Percentiles rank a stretch among this genome's conserved stretches.
Conservation (phyloP, 2,329 filamentous ascomycete genomes). For the Alternaria metachromatica region DNA sequence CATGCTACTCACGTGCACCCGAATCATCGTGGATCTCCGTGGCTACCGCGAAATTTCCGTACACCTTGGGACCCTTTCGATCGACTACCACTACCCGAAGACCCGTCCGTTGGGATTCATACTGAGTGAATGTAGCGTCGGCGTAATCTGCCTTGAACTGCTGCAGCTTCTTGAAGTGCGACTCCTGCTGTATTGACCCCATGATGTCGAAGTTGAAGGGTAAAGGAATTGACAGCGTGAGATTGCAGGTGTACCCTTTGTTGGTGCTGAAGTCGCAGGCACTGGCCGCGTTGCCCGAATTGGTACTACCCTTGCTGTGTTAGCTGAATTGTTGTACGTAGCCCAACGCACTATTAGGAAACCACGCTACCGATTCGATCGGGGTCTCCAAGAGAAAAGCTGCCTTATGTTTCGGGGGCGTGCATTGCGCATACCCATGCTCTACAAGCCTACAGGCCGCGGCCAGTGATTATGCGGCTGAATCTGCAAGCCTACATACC, state of each 20-base stretch:
- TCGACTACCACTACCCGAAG: slow-evolving; percentile 95
- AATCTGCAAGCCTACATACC: not conserved
- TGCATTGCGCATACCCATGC: not conserved
- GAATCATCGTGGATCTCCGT: slow-evolving; percentile 99
- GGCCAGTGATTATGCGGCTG: not conserved
- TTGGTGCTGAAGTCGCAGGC: slow-evolving; percentile 3
- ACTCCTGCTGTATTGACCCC: slow-evolving; percentile 47
- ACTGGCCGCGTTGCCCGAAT: slow-evolving; percentile 35
- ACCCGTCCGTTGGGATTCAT: slow-evolving; percentile 92
- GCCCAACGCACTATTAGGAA: not conserved
- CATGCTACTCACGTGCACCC: slow-evolving; percentile 66
- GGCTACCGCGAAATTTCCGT: slow-evolving; percentile 92
- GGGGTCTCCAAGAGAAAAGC: not conserved
- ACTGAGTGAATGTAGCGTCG: slow-evolving; percentile 86
- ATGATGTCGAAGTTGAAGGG: slow-evolving; percentile 28
- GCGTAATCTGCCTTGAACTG: slow-evolving; percentile 90
- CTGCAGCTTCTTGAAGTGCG: slow-evolving; percentile 82
- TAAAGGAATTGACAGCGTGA: not conserved
- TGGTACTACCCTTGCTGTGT: slow-evolving; percentile 43
- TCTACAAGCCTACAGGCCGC: not conserved
- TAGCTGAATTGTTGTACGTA: slow-evolving; percentile 8
- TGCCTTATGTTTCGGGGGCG: not conserved
- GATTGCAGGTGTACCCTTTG: slow-evolving; percentile 4
- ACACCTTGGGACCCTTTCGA: slow-evolving; percentile 85
- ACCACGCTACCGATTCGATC: not conserved